Percentiles rank a stretch among this genome's conserved stretches.
Evolutionary conservation across 2,329 filamentous ascomycete genomes (phyloP).

Genomic region (Calonectria multiphialidica): DNA sequence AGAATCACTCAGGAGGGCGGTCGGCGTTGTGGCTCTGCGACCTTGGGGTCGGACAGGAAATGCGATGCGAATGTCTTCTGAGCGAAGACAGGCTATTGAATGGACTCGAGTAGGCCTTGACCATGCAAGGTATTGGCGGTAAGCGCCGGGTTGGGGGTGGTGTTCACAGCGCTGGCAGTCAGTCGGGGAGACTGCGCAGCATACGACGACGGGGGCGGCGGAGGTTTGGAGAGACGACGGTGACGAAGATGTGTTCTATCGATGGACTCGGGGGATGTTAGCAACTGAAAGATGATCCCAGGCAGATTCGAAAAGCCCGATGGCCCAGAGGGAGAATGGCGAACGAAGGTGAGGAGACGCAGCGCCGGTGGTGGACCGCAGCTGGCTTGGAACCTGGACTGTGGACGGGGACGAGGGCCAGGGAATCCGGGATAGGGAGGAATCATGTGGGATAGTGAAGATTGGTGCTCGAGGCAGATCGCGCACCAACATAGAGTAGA

Average conservation of each 20-base stretch:
- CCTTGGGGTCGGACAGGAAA: conserved; percentile 37
- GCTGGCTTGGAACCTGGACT: conserved; percentile 40
- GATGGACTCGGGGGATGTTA: conserved; percentile 34
- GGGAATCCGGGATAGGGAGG: conserved; percentile 38
- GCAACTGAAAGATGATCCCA: conserved; percentile 29
- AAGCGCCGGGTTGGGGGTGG: conserved; percentile 48
- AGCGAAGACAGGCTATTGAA: conserved; percentile 33
- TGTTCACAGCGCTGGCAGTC: conserved; percentile 41
- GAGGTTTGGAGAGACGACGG: conserved; percentile 34
- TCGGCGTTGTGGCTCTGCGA: conserved; percentile 41
- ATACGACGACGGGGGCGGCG: conserved; percentile 40
- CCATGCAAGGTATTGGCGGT: conserved; percentile 48
- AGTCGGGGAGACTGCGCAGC: conserved; percentile 43
- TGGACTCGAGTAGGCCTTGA: conserved; percentile 41
- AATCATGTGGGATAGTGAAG: conserved; percentile 37
- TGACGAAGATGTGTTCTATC: conserved; percentile 19
- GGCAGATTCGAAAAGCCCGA: conserved; percentile 15
- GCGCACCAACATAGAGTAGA: conserved; percentile 50
- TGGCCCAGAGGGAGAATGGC: conserved; percentile 26
- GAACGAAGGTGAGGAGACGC: conserved; percentile 27
- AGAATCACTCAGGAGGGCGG: conserved; percentile 43
- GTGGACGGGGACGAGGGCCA: conserved; percentile 41
- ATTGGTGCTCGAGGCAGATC: conserved; percentile 48
- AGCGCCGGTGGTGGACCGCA: conserved; percentile 36
- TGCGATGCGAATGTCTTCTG: conserved; percentile 29